Base-by-base conservation (phyloP, 768 basidiomycete genomes). In the Amanita phalloides region DNA sequence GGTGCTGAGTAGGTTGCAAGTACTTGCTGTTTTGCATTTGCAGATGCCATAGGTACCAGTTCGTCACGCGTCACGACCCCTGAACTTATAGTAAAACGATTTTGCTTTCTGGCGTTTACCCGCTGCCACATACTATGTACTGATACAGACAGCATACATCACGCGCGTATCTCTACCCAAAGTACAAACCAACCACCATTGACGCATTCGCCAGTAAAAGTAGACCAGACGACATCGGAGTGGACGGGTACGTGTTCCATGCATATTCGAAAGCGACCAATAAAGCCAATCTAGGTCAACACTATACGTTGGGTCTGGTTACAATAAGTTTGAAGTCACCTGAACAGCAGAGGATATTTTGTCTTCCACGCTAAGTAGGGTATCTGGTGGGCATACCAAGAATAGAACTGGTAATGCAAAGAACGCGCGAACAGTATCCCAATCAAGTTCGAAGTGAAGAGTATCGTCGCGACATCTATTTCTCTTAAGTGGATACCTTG, bases 341-440 rank as follows among this genome's bases (percentile, higher is more conserved):
- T 86, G 35, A 86, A 14, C 25, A 68, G 26, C 11, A 76, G 45
- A 13, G 86, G 85, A 63, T 79, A 87, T 48, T 67, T 73, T 4
- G 86, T 84, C 62, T 81, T 81, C 77, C 82, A 93, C 3, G 79
- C 70, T 26, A 98, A 66, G 61, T 94, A 84, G 1, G 95, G 91
- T 32, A 95, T 64, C 59, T 94, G 90, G 52, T 89, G 85, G 8
- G 86, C 90, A 63, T 97, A 97, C 96, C 96, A 99, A 4, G 89
- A 84, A 65, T 96, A 96, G 67, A 99, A 99, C 58, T 99, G 96
- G 63, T 97, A 97, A 63, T 99, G 96, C 41, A 99, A 69, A 8
- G 95, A 97, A 17, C 96, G 81, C 20, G 96, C 90, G 63, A 90
- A 96, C 6, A 89, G 56, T 33, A 98, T 86, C 14, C 96, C 96